phyloP scores from a whole-genome alignment of 441 rosid species.

The Erodium moschatum region DNA sequence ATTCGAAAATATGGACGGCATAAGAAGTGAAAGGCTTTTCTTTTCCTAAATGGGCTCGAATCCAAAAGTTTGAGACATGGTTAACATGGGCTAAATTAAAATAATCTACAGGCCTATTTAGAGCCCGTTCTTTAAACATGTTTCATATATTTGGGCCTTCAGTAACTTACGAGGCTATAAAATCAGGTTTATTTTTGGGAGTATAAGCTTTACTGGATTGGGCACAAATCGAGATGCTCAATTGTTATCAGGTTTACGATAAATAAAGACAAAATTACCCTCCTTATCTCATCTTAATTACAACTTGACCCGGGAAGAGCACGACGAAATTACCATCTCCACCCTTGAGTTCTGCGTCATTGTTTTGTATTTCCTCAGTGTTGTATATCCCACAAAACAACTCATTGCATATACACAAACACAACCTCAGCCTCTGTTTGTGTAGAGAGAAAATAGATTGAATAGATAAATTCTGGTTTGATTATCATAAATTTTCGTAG shows the following conservation, averaged over 20 bases:
- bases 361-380: background rate
- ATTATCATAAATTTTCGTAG: background rate
- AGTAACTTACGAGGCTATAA: too few species aligned
- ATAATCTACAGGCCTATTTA: background rate
- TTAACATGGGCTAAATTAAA: background rate
- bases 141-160: background rate
- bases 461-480: background rate
- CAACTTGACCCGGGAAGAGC: conserved; percentile 35
- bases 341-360: conserved; percentile 3
- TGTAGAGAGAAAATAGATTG: background rate
- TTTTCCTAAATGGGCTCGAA: background rate
- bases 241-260: too few species aligned
- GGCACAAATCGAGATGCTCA: background rate
- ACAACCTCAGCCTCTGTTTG: conserved; percentile 1
- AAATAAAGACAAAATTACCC: background rate
- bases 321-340: conserved; percentile 31
- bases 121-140: background rate
- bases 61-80: background rate
- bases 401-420: conserved; percentile 8
- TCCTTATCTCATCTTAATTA: background rate
- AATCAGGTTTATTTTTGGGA: background rate
- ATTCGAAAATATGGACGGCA: too few species aligned
- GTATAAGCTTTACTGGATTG: background rate
- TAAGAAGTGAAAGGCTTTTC: background rate
- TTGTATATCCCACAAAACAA: conserved; percentile 16